A percentile compares a stretch with the other conserved stretches of the same genome.
Conservation (phyloP, 2,329 filamentous ascomycete species). For the Fusarium equiseti region DNA sequence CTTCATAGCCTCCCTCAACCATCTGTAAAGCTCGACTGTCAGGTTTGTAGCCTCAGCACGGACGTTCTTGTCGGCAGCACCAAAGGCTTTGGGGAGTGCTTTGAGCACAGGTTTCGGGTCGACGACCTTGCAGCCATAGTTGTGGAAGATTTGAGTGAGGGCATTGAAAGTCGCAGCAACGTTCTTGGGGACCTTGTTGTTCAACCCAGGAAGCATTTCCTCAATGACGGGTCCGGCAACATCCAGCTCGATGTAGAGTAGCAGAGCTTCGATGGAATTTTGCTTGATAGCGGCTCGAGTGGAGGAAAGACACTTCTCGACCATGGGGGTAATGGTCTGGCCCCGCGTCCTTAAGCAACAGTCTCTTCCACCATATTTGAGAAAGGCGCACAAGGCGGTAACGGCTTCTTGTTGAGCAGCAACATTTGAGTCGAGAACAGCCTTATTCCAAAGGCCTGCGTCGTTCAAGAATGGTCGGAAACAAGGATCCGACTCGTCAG, state of each 20-base stretch:
- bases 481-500: conserved; percentile 85
- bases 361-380: conserved; percentile 88
- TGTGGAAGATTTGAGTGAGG: conserved; percentile 87
- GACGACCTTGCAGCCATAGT: conserved; percentile 92
- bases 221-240: conserved; percentile 87
- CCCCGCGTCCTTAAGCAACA: conserved; percentile 82
- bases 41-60: conserved; percentile 92
- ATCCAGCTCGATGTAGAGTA: conserved; percentile 92
- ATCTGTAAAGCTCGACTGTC: conserved; percentile 94
- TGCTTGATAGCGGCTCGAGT: conserved; percentile 90
- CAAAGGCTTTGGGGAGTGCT: conserved; percentile 87
- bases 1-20: conserved; percentile 98
- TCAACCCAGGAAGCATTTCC: conserved; percentile 84
- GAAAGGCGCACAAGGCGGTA: conserved; percentile 86
- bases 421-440: conserved; percentile 94
- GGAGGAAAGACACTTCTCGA: conserved; percentile 91
- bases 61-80: conserved; percentile 98
- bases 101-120: conserved; percentile 95
- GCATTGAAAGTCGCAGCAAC: conserved; percentile 78
- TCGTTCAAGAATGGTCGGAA: conserved; percentile 92
- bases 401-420: conserved; percentile 96
- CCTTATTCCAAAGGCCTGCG: conserved; percentile 88
- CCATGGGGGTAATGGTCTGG: conserved; percentile 80
- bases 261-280: conserved; percentile 84
- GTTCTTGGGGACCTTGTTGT: conserved; percentile 92